These are phyloP conservation scores for Phlebiopsis flavidoalba DNA, from an alignment of 768 basidiomycete species.

Conservation along the genomic window DNA sequence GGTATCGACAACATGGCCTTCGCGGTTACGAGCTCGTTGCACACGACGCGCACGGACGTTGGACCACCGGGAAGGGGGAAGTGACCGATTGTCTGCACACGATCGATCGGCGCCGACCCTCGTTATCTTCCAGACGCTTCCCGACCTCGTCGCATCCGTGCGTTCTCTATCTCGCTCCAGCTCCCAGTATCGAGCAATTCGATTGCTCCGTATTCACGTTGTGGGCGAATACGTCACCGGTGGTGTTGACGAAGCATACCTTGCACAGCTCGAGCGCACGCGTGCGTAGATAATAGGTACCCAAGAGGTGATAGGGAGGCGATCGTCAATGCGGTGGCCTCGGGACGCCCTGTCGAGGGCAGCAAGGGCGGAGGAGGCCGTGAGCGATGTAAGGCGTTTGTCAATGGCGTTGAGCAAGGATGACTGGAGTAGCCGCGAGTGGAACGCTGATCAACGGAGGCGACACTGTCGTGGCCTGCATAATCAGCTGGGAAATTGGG, in stretches of 20 bases:
- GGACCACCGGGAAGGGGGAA: no score
- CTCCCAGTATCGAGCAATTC: slow-evolving; percentile 61
- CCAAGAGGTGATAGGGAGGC: slow-evolving; percentile 57
- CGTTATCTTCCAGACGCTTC: slow-evolving; percentile 91
- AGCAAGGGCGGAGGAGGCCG: slow-evolving; percentile 30
- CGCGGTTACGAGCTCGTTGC: slow-evolving; percentile 91
- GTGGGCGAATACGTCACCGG: slow-evolving; percentile 96
- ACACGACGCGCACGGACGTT: slow-evolving; percentile 62
- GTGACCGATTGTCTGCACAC: no score
- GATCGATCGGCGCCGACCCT: slow-evolving; percentile 95
- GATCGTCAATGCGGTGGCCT: slow-evolving; percentile 24
- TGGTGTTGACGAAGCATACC: slow-evolving; percentile 79
- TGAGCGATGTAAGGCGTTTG: slow-evolving; percentile 6
- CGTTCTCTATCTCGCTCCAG: slow-evolving; percentile 44
- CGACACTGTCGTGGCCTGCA: slow-evolving; percentile 76
- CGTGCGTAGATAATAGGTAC: slow-evolving; percentile 85
- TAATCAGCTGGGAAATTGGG: slow-evolving; percentile 57
- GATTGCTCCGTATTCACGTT: slow-evolving; percentile 99
- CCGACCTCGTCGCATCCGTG: slow-evolving; percentile 83
- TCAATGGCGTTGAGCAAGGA: slow-evolving; percentile 19
- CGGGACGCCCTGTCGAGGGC: slow-evolving; percentile 31
- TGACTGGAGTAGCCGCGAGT: slow-evolving; percentile 23
- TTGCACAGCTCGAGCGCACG: slow-evolving; percentile 65
- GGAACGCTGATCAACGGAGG: slow-evolving; percentile 60
- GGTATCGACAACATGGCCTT: slow-evolving; percentile 99